Base-by-base conservation (phyloP, 2,329 filamentous ascomycete genomes). In the Raffaelea deltoideospora region DNA sequence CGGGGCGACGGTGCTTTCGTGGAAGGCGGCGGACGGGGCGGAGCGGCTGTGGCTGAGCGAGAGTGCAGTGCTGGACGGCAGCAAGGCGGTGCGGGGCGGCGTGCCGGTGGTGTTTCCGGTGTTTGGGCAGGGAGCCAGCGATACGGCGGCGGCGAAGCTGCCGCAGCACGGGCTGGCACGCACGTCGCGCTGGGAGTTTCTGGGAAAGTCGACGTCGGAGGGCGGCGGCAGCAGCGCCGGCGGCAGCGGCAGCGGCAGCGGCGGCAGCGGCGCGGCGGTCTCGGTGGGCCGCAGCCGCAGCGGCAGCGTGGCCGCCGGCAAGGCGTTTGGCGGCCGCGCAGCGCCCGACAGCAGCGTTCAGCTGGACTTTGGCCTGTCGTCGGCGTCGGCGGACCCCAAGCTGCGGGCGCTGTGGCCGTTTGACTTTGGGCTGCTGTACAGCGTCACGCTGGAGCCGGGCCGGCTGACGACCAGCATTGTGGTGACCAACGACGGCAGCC, bases 101-200 rank as follows among this genome's bases (percentile, higher is more conserved):
- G 84, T 96, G 48, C 88, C 88, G 5, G 62, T 96, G 35, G 86
- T 95, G 26, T 96, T 95, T 54, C 88, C 88, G 9, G 87, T 94
- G 67, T 98, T 98, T 54, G 90, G 90, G 22, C 80, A 79, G 29
- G 74, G 80, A 30, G 43, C 50, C 11, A 67, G 77, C 46, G 77
- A 87, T 56, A 74, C 79, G 46, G 69, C 80, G n/a, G 90, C 85
- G 21, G 73, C 74, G 35, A 64, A 72, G 45, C 79, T 98, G 20
- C 79, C 87, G 4, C 87, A 95, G 61, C 90, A 96, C 63, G 90
- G 90, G 47, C 93, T 98, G 59, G 90, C 88, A 28, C 84, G 90
- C 48, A 87, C 73, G 52, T 82, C 79, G 32, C 72, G 72, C 43
- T 98, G 90, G 90, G 87, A 96, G 57, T 94, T 90, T 55, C 69